Evolutionary conservation across 148 eudicot genomes (phyloP).

Genomic region (Linanthus parryae): DNA sequence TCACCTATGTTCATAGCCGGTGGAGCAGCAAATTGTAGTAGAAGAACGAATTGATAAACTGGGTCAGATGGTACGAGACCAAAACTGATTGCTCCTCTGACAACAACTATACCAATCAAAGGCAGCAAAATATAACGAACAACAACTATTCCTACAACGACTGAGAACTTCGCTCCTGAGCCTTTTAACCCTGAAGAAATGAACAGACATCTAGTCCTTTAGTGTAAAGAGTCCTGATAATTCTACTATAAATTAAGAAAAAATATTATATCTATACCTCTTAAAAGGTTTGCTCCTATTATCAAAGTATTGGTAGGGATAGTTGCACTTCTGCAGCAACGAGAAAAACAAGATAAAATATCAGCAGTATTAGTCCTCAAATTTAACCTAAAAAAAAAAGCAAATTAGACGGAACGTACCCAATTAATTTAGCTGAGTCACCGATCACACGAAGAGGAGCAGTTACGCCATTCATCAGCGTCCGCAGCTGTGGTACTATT

Average conservation of each 20-base stretch:
- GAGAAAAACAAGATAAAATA: no score
- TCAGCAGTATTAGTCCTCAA: no score
- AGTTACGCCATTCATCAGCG: conserved; percentile 39
- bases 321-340: conserved; percentile 67
- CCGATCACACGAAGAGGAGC: conserved; percentile 77
- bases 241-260: no score
- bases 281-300: conserved; percentile 77
- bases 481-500: conserved; percentile 39
- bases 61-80: conserved; percentile 51
- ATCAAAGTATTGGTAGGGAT: conserved; percentile 64
- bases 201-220: no score
- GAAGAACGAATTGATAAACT: conserved; percentile 59
- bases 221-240: not conserved
- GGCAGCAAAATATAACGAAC: conserved; percentile 62
- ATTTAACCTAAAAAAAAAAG: no score
- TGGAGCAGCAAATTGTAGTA: conserved; percentile 76
- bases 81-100: conserved; percentile 40
- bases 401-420: no score
- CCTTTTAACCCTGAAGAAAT: conserved; percentile 56
- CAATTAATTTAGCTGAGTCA: conserved; percentile 52
- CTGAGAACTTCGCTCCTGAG: conserved; percentile 31
- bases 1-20: conserved; percentile 96
- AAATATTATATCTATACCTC: conserved; percentile 29
- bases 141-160: conserved; percentile 42
- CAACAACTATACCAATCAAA: conserved; percentile 45